phyloP scores from a whole-genome alignment of 768 basidiomycete genomes.

The Botryobasidium botryosum region DNA sequence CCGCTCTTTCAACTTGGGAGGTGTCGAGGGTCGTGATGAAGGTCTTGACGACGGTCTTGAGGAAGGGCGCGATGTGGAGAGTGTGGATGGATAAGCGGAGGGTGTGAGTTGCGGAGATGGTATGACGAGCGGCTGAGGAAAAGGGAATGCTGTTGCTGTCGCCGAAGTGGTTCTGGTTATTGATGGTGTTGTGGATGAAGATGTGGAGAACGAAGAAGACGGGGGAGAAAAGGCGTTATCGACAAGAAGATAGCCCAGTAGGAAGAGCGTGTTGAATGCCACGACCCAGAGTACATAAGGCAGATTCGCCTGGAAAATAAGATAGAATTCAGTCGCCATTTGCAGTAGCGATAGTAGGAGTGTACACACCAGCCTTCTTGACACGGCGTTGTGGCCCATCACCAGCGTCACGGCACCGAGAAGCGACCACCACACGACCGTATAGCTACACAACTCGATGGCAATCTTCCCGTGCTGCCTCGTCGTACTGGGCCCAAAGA shows the following conservation, averaged over 20 bases:
- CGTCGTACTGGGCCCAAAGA: too few species aligned
- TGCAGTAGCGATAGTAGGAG: background rate
- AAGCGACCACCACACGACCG: slow-evolving; percentile 60
- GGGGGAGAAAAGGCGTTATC: slow-evolving; percentile 53
- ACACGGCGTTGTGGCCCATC: slow-evolving; percentile 28
- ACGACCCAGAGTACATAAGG: slow-evolving; percentile 80
- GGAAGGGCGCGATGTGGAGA: too few species aligned
- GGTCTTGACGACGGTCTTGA: slow-evolving; percentile 22
- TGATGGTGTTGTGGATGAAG: slow-evolving; percentile 1
- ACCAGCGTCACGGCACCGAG: slow-evolving; percentile 21
- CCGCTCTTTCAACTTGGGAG: too few species aligned
- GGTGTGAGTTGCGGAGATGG: too few species aligned
- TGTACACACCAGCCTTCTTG: slow-evolving; percentile 40
- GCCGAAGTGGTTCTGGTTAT: slow-evolving; percentile 10
- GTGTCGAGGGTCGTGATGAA: too few species aligned
- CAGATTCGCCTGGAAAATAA: slow-evolving; percentile 49
- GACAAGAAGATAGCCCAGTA: slow-evolving; percentile 62
- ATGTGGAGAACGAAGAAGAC: slow-evolving; percentile 16
- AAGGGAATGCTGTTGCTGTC: too few species aligned
- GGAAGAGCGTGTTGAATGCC: slow-evolving; percentile 75
- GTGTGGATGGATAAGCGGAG: too few species aligned
- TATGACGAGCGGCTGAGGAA: too few species aligned
- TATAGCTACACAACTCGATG: slow-evolving; percentile 59
- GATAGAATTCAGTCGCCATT: background rate
- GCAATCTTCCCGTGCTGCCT: slow-evolving; percentile 39